phyloP scores from a whole-genome alignment of 257 asterid species.

The Ligustrum vulgare region DNA sequence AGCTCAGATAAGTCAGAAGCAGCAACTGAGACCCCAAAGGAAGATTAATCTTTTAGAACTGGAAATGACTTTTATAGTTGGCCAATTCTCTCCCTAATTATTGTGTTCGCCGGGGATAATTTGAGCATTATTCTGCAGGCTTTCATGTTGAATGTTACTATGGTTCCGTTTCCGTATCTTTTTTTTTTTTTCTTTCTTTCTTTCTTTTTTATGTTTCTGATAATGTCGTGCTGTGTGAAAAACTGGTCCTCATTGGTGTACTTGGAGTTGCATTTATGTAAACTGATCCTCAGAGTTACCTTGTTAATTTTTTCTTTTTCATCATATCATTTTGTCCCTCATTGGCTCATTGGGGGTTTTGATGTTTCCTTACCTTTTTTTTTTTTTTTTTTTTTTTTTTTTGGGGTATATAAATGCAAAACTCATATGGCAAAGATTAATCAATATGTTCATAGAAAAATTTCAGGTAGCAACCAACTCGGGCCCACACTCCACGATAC shows the following conservation, averaged over 20 bases:
- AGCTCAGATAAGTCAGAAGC: slow-evolving; percentile 28
- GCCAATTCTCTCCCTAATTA: not conserved
- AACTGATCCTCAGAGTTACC: too few species aligned
- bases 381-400: too few species aligned
- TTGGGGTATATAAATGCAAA: too few species aligned
- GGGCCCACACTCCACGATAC: too few species aligned
- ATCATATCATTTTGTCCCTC: too few species aligned
- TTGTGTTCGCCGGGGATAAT: not conserved
- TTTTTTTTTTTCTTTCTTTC: too few species aligned
- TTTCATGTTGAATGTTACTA: not conserved
- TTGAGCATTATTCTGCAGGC: not conserved
- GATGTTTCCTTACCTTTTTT: too few species aligned
- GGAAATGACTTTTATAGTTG: not conserved
- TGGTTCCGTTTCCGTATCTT: not conserved
- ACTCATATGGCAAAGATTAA: not conserved
- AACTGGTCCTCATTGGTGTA: not conserved
- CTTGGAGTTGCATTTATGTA: not conserved
- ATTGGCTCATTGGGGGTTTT: too few species aligned
- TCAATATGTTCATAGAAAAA: too few species aligned
- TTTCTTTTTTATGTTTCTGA: not conserved
- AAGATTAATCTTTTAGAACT: slow-evolving; percentile 21
- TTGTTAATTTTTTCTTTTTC: too few species aligned
- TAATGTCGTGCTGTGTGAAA: not conserved
- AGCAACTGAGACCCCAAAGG: slow-evolving; percentile 25
- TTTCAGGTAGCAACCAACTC: too few species aligned